Conservation (phyloP, 225 moss, liverwort and hornwort genomes). For the Sphagnum tenellum region DNA sequence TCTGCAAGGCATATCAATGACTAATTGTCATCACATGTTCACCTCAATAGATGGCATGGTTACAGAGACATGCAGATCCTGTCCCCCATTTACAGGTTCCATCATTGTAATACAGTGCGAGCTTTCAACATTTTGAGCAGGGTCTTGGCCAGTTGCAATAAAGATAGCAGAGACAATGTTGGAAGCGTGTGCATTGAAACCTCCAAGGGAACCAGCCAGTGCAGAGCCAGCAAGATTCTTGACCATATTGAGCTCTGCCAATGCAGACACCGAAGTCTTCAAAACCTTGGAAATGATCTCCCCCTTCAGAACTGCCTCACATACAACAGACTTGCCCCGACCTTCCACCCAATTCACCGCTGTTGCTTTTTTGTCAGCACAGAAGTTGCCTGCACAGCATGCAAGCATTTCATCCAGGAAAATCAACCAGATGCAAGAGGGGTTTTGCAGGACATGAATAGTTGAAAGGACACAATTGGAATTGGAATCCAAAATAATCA, state of each 20-base stretch:
- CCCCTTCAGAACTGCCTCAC: constrained; percentile 33
- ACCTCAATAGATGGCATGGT: constrained; percentile 53
- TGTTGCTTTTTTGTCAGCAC: constrained; percentile 64
- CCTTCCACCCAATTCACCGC: constrained; percentile 66
- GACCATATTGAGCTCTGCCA: constrained; percentile 33
- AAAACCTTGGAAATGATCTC: constrained; percentile 19
- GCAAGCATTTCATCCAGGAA: background rate
- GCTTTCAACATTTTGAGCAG: constrained; percentile 47
- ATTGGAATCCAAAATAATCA: no score
- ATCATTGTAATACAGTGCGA: constrained; percentile 48
- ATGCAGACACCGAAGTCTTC: constrained; percentile 28
- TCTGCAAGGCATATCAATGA: background rate
- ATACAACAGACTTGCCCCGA: constrained; percentile 59
- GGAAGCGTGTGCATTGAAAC: constrained; percentile 44
- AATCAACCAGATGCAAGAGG: no score
- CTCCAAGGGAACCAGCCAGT: constrained; percentile 39
- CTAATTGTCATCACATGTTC: background rate
- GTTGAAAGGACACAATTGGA: no score
- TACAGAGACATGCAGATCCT: constrained; percentile 38
- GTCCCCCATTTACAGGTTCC: constrained; percentile 41
- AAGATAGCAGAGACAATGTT: constrained; percentile 47
- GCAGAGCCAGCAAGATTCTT: constrained; percentile 46
- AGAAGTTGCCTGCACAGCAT: constrained; percentile 41
- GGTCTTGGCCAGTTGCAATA: constrained; percentile 49
- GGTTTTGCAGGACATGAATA: no score